Evolutionary conservation across 441 rosid genomes (phyloP).

Genomic region (Erysimum cheiri): DNA sequence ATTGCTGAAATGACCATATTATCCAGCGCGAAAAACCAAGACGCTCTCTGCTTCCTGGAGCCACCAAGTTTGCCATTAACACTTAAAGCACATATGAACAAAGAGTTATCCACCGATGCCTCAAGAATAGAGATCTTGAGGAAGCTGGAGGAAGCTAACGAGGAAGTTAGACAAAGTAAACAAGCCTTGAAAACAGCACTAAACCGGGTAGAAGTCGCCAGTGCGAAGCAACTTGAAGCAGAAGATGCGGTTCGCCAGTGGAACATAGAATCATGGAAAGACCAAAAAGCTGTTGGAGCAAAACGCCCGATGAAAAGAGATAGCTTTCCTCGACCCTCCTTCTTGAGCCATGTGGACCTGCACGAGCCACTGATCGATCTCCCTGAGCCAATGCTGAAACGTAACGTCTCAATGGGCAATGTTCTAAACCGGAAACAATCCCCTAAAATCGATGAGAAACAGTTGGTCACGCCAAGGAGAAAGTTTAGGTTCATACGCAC

Average conservation of each 20-base stretch:
- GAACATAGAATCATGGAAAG: constrained; percentile 60
- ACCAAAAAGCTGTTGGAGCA: constrained; percentile 40
- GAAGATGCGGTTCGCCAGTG: constrained; percentile 74
- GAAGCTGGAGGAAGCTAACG: constrained; percentile 79
- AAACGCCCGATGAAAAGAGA: constrained; percentile 42
- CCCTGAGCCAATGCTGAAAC: constrained; percentile 53
- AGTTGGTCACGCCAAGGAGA: constrained; percentile 61
- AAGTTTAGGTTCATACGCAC: constrained; percentile 90
- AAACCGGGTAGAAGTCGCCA: constrained; percentile 68
- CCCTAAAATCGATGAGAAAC: constrained; percentile 58
- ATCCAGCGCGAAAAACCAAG: constrained; percentile 43
- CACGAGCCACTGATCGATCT: constrained; percentile 41
- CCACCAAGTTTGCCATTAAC: constrained; percentile 53
- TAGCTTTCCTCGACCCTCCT: constrained; percentile 50
- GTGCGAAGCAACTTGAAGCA: constrained; percentile 68
- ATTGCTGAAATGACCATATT: constrained; percentile 63
- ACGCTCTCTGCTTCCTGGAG: constrained; percentile 49
- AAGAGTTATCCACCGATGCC: constrained; percentile 32
- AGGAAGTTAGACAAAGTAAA: constrained; percentile 75
- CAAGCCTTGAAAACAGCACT: constrained; percentile 71
- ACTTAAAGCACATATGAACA: constrained; percentile 43
- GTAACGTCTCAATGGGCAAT: constrained; percentile 77
- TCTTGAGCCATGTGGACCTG: constrained; percentile 46
- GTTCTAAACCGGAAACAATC: constrained; percentile 68
- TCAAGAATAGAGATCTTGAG: constrained; percentile 57